Evolutionary conservation across 1,139 yeast species (phyloP).

Genomic region (Groenewaldozyma auringiensis): DNA sequence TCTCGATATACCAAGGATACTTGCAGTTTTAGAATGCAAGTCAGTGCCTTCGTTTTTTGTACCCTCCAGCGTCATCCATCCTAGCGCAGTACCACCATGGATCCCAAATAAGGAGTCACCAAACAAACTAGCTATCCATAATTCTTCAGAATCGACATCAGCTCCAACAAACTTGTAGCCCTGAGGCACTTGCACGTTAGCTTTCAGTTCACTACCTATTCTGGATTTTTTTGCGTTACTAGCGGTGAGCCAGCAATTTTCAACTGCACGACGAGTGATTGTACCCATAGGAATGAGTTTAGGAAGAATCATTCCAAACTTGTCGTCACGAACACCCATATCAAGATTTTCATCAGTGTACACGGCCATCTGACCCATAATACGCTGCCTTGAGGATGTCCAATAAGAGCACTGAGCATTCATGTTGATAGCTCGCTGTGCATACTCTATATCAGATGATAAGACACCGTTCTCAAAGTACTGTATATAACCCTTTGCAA

Average conservation of each 20-base stretch:
- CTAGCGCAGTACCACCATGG: slow-evolving; percentile 95
- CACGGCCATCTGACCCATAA: slow-evolving; percentile 78
- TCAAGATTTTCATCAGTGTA: slow-evolving; percentile 32
- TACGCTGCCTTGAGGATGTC: slow-evolving; percentile 84
- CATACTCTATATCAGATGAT: slow-evolving; percentile 64
- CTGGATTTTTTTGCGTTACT: slow-evolving; percentile 81
- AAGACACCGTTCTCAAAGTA: slow-evolving; percentile 69
- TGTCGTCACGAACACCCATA: slow-evolving; percentile 27
- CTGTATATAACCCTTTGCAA: slow-evolving; percentile 67
- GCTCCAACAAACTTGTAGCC: slow-evolving; percentile 96
- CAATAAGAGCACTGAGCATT: slow-evolving; percentile 85
- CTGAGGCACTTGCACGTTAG: slow-evolving; percentile 76
- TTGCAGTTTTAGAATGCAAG: slow-evolving; percentile 89
- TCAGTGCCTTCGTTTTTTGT: slow-evolving; percentile 87
- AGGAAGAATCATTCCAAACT: slow-evolving; percentile 74
- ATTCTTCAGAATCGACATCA: slow-evolving; percentile 92
- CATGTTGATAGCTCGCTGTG: slow-evolving; percentile 67
- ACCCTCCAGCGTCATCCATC: slow-evolving; percentile 99
- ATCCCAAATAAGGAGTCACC: slow-evolving; percentile 85
- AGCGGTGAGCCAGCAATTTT: slow-evolving; percentile 96
- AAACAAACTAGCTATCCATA: slow-evolving; percentile 94
- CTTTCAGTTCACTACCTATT: slow-evolving; percentile 88
- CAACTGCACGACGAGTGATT: slow-evolving; percentile 91
- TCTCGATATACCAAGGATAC: slow-evolving; percentile 79
- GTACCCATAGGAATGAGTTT: slow-evolving; percentile 91